phyloP scores from a whole-genome alignment of 441 rosid genomes.

The Euphorbia celastroides region DNA sequence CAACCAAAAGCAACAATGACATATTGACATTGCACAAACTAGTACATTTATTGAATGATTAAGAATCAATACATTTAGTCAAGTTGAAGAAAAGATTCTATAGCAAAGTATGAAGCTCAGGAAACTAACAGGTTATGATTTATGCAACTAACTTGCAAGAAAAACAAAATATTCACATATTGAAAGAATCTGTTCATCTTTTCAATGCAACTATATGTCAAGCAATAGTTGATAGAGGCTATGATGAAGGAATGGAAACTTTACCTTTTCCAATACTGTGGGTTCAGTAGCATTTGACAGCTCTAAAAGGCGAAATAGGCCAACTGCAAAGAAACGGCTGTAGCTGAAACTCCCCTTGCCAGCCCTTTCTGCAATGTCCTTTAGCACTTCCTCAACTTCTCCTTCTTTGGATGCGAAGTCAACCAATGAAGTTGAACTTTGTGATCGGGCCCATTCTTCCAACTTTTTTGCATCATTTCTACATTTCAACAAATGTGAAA shows the following conservation, averaged over 20 bases:
- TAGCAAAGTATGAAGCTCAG: background rate
- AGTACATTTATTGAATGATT: too few species aligned
- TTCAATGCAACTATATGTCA: conserved; percentile 1
- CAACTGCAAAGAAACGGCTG: conserved; percentile 95
- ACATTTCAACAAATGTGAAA: conserved; percentile 11
- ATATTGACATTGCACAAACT: too few species aligned
- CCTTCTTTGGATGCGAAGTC: conserved; percentile 76
- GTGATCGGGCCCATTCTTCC: conserved; percentile 90
- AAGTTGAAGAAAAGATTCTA: background rate
- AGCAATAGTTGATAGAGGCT: background rate
- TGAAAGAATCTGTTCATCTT: background rate
- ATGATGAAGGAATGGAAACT: conserved; percentile 8
- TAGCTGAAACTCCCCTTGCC: conserved; percentile 70
- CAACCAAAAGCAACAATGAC: background rate
- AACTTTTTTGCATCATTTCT: conserved; percentile 77
- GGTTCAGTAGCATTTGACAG: conserved; percentile 84
- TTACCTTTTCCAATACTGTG: conserved; percentile 70
- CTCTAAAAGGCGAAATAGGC: conserved; percentile 91
- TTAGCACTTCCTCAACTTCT: conserved; percentile 66
- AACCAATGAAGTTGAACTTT: conserved; percentile 58
- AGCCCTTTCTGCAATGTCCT: conserved; percentile 82
- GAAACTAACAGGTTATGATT: background rate
- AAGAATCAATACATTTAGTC: background rate
- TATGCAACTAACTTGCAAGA: background rate
- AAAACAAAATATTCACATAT: background rate